These are phyloP conservation scores for Helianthus tuberosus DNA, from an alignment of 129 eudicot species.

Conservation along the genomic window DNA sequence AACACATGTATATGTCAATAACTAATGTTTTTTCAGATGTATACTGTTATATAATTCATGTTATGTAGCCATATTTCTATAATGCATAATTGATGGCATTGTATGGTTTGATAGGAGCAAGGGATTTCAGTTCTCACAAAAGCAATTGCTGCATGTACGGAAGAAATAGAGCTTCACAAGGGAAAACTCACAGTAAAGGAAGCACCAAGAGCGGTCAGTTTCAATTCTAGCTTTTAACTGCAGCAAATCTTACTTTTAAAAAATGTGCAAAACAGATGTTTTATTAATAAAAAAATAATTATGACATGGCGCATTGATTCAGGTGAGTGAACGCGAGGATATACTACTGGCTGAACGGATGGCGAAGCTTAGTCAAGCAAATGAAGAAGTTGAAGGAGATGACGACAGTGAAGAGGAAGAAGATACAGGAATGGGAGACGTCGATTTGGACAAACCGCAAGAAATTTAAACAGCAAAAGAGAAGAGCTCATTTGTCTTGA, in stretches of 20 bases:
- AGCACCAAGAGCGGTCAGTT: slow-evolving; percentile 79
- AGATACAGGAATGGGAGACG: slow-evolving; percentile 95
- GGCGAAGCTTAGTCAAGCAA: slow-evolving; percentile 70
- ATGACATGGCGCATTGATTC: slow-evolving; percentile 22
- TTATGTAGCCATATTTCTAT: background rate
- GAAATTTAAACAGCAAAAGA: slow-evolving; percentile 29
- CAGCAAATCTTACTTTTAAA: background rate
- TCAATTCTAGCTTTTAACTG: background rate
- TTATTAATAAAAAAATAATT: background rate
- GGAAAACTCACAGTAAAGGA: slow-evolving; percentile 80
- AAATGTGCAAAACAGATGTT: background rate
- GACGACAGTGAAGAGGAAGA: slow-evolving; percentile 93
- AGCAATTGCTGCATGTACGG: slow-evolving; percentile 79
- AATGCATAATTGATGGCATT: background rate
- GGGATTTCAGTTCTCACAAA: slow-evolving; percentile 72
- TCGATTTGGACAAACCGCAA: slow-evolving; percentile 64
- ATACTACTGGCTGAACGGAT: slow-evolving; percentile 72
- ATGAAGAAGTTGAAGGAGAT: slow-evolving; percentile 85
- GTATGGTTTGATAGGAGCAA: slow-evolving; percentile 61
- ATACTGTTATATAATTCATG: background rate
- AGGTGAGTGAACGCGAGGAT: slow-evolving; percentile 99
- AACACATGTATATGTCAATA: background rate
- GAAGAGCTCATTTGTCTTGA: background rate
- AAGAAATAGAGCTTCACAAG: slow-evolving; percentile 69
- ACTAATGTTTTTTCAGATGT: background rate